Evolutionary conservation across 106 monocot genomes (phyloP), one percentile per base, ranked within the genome.

Genomic region (Dioscorea zingiberensis): DNA sequence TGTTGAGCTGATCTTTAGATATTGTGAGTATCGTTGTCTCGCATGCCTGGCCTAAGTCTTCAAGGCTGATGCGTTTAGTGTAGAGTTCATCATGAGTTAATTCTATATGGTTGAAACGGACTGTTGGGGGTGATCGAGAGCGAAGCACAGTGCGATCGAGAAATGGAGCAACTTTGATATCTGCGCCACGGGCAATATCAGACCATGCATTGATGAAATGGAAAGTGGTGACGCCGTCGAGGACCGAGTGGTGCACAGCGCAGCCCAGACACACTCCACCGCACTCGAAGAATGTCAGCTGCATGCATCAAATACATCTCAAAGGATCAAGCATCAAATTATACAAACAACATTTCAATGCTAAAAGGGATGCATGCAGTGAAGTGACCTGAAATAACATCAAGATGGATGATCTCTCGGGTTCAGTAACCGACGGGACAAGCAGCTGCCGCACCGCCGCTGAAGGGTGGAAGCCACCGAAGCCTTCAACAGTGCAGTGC

Each of bases 401-500:
- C 1, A 12, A 53, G 16, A 60, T 15, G n/a, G 15, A 14, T 13
- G 26, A 53, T 21, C 26, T 27, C 11, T 38, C 38, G 10, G 38
- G 38, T 0, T 6, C 38, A 38, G 38, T 38, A 10, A 38, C 61
- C 0, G 53, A 32, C 1, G 81, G 80, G 1, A 76, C 69, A 17
- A 85, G 65, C 48, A 73, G 59, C 27, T 28, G 45, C 28, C 67
- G 48, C 44, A 78, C 38, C 66, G 78, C 67, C 19, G 67, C 12
- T 4, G 79, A 75, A 0, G 93, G 88, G 1, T 53, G 53, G 21
- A 88, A 83, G 30, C 76, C 82, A 0, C 76, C 71, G 17, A 88
- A 80, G 23, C 76, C 81, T 0, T 83, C 80, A 0, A 88, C 5
- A 1, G 54, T 49, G 13, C 25, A 32, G 11, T 76, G 77, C 7